Conservation (phyloP, 495 filamentous ascomycete species). For the Thozetella sp. region DNA sequence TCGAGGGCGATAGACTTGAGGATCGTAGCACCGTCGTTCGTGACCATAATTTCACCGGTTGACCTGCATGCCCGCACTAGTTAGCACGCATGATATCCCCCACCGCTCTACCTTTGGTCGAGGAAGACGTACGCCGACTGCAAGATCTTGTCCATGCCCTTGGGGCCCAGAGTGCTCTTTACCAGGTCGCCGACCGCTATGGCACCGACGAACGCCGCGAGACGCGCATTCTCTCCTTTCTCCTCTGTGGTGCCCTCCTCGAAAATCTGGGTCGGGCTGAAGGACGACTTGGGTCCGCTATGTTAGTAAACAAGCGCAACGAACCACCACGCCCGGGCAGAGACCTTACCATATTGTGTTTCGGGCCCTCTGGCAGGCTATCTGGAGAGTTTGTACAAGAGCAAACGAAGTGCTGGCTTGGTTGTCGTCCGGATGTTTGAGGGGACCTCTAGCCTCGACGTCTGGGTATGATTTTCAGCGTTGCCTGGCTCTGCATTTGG, state of each 20-base stretch:
- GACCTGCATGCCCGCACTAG: slow-evolving; percentile 57
- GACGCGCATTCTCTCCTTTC: slow-evolving; percentile 98
- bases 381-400: background rate
- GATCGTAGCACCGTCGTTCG: slow-evolving; percentile 98
- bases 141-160: slow-evolving; percentile 99
- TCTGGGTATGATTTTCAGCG: background rate
- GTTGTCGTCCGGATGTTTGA: background rate
- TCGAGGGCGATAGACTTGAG: slow-evolving; percentile 98
- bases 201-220: slow-evolving; percentile 94
- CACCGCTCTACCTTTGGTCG: background rate
- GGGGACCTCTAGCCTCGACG: background rate
- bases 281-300: slow-evolving; percentile 44
- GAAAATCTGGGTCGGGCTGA: slow-evolving; percentile 97
- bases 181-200: slow-evolving; percentile 97
- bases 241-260: slow-evolving; percentile 96
- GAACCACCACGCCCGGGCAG: background rate
- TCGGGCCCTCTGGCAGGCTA: slow-evolving; percentile 6
- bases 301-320: slow-evolving; percentile 2
- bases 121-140: slow-evolving; percentile 78
- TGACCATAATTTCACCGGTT: slow-evolving; percentile 95
- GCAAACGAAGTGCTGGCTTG: background rate
- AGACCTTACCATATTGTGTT: background rate
- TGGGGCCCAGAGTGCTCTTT: slow-evolving; percentile 95
- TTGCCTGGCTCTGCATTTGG: slow-evolving; percentile 2
- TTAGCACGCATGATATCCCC: slow-evolving; percentile 11